Percentiles rank a stretch among this genome's conserved stretches.
Evolutionary conservation across 371 early-diverging fungal species (phyloP).

Genomic region (Umbelopsis sp.): DNA sequence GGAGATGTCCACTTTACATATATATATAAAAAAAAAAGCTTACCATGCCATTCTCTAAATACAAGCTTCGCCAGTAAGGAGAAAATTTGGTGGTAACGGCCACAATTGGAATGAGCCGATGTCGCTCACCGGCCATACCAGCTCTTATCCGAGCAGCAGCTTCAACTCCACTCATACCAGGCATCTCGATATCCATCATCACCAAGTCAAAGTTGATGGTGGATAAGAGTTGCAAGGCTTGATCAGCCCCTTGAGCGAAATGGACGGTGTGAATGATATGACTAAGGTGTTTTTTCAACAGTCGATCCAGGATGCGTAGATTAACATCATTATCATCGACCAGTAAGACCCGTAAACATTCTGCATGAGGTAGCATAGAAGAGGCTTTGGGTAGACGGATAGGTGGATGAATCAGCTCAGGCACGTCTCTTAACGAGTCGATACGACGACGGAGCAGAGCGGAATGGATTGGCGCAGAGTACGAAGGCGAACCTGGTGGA

Average conservation of each 20-base stretch:
- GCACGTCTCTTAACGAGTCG: background rate
- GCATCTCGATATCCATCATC: slow-evolving; percentile 74
- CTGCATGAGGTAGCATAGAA: background rate
- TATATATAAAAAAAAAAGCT: background rate
- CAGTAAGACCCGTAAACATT: slow-evolving; percentile 29
- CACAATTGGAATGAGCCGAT: slow-evolving; percentile 59
- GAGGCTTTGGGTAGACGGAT: background rate
- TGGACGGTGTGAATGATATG: slow-evolving; percentile 48
- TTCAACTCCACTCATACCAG: slow-evolving; percentile 61
- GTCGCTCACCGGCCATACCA: background rate
- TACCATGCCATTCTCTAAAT: slow-evolving; percentile 41
- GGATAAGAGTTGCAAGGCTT: slow-evolving; percentile 45
- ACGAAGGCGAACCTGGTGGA: slow-evolving; percentile 3
- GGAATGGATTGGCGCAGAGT: background rate
- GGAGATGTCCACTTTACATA: background rate
- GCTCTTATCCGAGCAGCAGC: slow-evolving; percentile 35
- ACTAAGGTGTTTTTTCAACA: slow-evolving; percentile 55
- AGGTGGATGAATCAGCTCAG: background rate
- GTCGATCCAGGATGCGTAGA: slow-evolving; percentile 51
- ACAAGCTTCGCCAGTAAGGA: slow-evolving; percentile 29
- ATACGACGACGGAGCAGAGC: background rate
- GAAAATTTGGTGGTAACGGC: slow-evolving; percentile 69
- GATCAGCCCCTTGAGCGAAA: slow-evolving; percentile 42
- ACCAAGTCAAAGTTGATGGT: slow-evolving; percentile 56
- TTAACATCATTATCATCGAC: slow-evolving; percentile 67